Conservation (phyloP, 371 early-diverging fungal species). For the Circinella umbellata region DNA sequence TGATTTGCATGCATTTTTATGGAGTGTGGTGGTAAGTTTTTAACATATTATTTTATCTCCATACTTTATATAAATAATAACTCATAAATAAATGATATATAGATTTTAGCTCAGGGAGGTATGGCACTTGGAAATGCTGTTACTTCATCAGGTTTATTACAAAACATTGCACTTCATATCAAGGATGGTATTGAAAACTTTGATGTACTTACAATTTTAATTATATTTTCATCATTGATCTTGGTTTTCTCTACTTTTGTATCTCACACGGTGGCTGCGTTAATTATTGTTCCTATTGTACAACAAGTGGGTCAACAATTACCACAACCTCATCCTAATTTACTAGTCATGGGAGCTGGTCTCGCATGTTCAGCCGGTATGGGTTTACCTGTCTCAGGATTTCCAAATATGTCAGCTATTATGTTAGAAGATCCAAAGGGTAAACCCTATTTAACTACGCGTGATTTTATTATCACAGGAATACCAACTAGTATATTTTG, state of each 20-base stretch:
- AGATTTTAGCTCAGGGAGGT: conserved; percentile 94
- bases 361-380: conserved; percentile 56
- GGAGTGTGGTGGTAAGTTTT: conserved; percentile 76
- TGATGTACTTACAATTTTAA: conserved; percentile 66
- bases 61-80: background rate
- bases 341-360: conserved; percentile 85
- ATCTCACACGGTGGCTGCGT: conserved; percentile 92
- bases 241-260: conserved; percentile 92
- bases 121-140: conserved; percentile 79
- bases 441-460: conserved; percentile 77
- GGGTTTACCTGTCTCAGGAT: conserved; percentile 34
- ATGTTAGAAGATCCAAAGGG: conserved; percentile 90
- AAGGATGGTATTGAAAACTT: conserved; percentile 67
- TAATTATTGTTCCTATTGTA: conserved; percentile 85
- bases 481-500: conserved; percentile 73
- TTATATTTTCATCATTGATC: conserved; percentile 69
- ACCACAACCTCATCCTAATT: conserved; percentile 81
- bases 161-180: conserved; percentile 76
- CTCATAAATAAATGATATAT: background rate
- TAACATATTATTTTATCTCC: conserved; percentile 25
- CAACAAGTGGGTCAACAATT: conserved; percentile 72
- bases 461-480: conserved; percentile 86
- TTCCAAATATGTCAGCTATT: conserved; percentile 94
- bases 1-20: conserved; percentile 90
- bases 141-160: conserved; percentile 54